Evolutionary conservation across 306 rosid species (phyloP).

Genomic region (Malus asiatica): DNA sequence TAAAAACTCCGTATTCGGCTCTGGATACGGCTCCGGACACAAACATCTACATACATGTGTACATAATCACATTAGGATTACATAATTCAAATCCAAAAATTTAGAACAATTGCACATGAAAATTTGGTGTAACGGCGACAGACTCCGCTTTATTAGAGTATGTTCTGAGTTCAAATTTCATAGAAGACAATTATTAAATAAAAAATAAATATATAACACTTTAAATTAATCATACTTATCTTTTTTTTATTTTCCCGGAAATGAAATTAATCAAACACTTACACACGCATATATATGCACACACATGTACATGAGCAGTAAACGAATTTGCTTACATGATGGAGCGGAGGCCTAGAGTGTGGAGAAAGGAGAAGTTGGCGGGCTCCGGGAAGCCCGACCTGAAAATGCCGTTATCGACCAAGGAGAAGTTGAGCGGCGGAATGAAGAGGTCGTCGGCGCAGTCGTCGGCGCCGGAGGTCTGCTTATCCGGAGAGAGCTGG

Average conservation of each 20-base stretch:
- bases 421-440: constrained; percentile 91
- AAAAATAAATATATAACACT: not conserved
- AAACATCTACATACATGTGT: constrained; percentile 50
- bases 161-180: not conserved
- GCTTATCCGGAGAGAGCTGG: not conserved
- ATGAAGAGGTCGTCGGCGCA: constrained; percentile 51
- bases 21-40: constrained; percentile 94
- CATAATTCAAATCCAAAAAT: not conserved
- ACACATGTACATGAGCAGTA: not conserved
- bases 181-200: too few species aligned
- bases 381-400: constrained; percentile 92
- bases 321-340: constrained; percentile 48
- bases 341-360: constrained; percentile 80
- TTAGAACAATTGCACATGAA: not conserved
- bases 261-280: not conserved
- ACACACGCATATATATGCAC: not conserved
- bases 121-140: not conserved
- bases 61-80: not conserved
- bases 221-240: not conserved
- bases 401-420: constrained; percentile 94
- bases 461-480: not conserved
- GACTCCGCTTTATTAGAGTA: not conserved
- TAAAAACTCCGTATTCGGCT: constrained; percentile 72
- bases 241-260: not conserved
- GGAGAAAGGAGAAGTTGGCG: constrained; percentile 78